These are phyloP conservation scores for Albatrellus sp. DNA, from an alignment of 1,284 basidiomycete genomes.

Conservation along the genomic window DNA sequence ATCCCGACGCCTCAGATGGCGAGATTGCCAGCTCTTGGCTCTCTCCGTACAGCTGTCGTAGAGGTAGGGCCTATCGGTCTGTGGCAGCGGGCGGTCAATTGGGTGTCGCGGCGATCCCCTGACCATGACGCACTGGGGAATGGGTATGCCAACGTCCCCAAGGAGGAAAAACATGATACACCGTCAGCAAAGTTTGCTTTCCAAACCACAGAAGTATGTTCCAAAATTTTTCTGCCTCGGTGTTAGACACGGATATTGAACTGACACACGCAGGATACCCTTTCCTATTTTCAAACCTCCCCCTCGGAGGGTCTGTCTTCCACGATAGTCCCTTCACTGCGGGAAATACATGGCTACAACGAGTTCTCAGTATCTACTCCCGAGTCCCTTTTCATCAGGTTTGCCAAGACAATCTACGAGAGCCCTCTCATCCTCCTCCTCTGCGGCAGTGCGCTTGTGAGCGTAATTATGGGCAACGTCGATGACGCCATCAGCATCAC, in stretches of 20 bases:
- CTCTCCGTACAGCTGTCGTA: constrained; percentile 15
- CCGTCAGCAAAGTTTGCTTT: constrained; percentile 22
- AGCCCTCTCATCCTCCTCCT: constrained; percentile 85
- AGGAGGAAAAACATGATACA: constrained; percentile 19
- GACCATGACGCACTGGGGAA: constrained; percentile 13
- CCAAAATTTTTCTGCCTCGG: neutral
- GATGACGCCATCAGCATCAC: constrained; percentile 94
- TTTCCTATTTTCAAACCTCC: constrained; percentile 56
- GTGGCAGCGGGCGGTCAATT: constrained; percentile 28
- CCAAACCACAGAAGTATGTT: constrained; percentile 31
- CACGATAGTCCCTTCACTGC: constrained; percentile 54
- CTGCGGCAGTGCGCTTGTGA: constrained; percentile 79
- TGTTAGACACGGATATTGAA: neutral
- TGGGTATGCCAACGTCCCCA: constrained; percentile 19
- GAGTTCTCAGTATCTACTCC: constrained; percentile 85
- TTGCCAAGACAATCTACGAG: constrained; percentile 88
- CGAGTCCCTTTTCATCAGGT: constrained; percentile 77
- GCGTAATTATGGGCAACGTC: constrained; percentile 83
- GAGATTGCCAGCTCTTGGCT: constrained; percentile 16
- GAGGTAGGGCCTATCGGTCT: constrained; percentile 19
- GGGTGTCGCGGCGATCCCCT: constrained; percentile 18
- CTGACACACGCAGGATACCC: constrained; percentile 38
- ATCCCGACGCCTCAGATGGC: constrained; percentile 20
- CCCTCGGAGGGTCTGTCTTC: constrained; percentile 49
- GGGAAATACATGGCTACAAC: constrained; percentile 74